Evolutionary conservation across 495 filamentous ascomycete genomes (phyloP), one percentile per base, ranked within the genome.

Genomic region (Hypoxylon lienhwacheense): DNA sequence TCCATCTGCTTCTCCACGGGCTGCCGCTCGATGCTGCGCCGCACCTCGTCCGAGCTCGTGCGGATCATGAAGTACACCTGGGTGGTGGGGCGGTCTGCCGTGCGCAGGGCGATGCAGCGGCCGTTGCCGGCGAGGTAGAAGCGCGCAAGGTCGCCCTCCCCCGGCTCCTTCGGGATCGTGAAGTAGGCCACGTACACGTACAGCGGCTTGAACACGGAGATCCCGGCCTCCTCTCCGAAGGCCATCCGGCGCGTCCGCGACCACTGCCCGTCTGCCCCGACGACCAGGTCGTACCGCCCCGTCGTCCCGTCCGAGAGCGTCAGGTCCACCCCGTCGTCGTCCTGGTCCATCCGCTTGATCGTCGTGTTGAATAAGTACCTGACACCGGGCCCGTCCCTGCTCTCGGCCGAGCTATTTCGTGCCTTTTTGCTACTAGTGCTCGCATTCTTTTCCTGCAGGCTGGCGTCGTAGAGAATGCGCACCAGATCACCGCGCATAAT

Each of bases 401-500:
- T 28, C 4, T 28, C n/a, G 0, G 32, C 5, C 24, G 35, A 4
- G 10, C 5, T n/a, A n/a, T n/a, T 15, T 39, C 16, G 25, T 14
- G 6, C 21, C 22, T 43, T 25, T 20, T 17, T 8, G 7, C 26
- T 22, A 4, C 11, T 25, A 10, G 10, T 10, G 14, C 20, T 31
- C 36, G 35, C 72, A 4, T 69, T 66, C 14, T 67, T 40, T 33
- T 74, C 55, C n/a, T 69, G 58, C 31, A 76, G 71, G 25, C 71
- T 77, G 28, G 71, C 50, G 7, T 77, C 69, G 50, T 73, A 73
- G 4, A 81, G 54, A 8, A 82, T 68, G 19, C 69, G 42, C 3
- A 62, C 66, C 14, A 83, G 56, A 35, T 80, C 71, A 2, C 78
- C 78, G 7, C 81, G 65, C 37, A 79, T 63, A 39, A 84, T 78